Evolutionary conservation across 345 rosid species (phyloP).

Genomic region (Eucalyptus paniculata): DNA sequence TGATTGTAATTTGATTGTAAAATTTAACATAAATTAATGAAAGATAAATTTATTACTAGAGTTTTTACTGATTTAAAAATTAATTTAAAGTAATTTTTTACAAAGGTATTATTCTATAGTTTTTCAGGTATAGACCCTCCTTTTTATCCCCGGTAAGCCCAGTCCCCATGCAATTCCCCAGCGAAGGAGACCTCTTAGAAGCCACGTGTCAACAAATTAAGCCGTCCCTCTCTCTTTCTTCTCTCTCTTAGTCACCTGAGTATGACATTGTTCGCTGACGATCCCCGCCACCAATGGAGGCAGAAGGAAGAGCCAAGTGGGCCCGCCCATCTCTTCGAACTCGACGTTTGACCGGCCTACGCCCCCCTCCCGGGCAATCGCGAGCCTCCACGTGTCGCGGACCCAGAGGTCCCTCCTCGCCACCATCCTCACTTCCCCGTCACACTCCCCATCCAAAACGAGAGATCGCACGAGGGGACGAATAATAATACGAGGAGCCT

Average conservation of each 20-base stretch:
- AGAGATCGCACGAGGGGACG: not conserved
- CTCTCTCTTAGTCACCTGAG: not conserved
- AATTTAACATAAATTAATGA: accelerated
- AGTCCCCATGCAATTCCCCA: not conserved
- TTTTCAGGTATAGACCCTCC: no score
- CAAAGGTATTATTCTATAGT: not conserved
- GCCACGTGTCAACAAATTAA: not conserved
- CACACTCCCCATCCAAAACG: not conserved
- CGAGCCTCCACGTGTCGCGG: not conserved
- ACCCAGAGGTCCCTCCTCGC: not conserved
- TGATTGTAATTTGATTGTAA: no score
- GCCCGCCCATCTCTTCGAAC: not conserved
- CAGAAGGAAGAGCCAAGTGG: not conserved
- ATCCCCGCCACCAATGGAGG: not conserved
- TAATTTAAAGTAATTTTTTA: no score
- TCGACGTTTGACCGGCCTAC: not conserved
- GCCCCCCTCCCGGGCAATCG: not conserved
- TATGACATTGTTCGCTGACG: not conserved
- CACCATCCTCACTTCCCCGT: not conserved
- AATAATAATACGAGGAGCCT: not conserved
- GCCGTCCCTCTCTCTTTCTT: not conserved
- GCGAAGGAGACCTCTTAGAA: not conserved
- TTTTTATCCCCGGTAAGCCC: not conserved
- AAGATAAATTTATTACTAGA: no score
- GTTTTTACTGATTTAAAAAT: no score